Base-by-base conservation (phyloP, 495 filamentous ascomycete species). In the Saxispiralis lemnorum region DNA sequence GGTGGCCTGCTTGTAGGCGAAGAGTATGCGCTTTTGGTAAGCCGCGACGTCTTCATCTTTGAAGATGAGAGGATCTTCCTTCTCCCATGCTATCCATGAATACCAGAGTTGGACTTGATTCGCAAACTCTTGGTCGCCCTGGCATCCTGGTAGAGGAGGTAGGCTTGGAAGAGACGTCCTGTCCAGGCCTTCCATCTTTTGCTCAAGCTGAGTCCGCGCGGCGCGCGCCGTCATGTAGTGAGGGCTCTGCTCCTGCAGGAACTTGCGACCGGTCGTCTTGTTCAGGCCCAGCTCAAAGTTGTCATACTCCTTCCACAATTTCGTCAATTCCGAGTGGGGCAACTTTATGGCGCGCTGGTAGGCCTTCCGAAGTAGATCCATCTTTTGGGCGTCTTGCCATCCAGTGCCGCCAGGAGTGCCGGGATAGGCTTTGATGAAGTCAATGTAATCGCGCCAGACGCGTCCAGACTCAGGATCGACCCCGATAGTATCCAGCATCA, bases 311-410 rank as follows among this genome's bases (percentile, higher is more conserved):
- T 89, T 93, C 89, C 89, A 97, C 9, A 97, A 59, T 11, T 66
- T 68, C 51, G 86, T 83, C 38, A 89, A 70, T 28, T 73, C 81
- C 37, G 78, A 69, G 11, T 79, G 88, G 4, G 89, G 89, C 41
- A 93, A 73, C 48, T 70, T 76, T 33, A 93, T 78, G 12, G 89
- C 88, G 24, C 76, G 76, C 52, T 94, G 88, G 57, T 94, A 96
- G 2, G 82, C 79, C 55, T 87, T 92, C 17, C 89, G 75, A 16
- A 97, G 64, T 47, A 76, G 60, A 51, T 97, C 89, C 83, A 93
- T 92, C 69, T 97, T 97, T 54, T 96, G 89, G 58, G 83, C 78
- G 55, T 95, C 89, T 56, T 96, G 84, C 89, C 89, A 97, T 14
- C 73, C 75, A 41, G 69, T 76, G 31, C 89, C 92, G 28, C 87